Evolutionary conservation across 345 rosid species (phyloP).

Genomic region (Carallia brachiata): DNA sequence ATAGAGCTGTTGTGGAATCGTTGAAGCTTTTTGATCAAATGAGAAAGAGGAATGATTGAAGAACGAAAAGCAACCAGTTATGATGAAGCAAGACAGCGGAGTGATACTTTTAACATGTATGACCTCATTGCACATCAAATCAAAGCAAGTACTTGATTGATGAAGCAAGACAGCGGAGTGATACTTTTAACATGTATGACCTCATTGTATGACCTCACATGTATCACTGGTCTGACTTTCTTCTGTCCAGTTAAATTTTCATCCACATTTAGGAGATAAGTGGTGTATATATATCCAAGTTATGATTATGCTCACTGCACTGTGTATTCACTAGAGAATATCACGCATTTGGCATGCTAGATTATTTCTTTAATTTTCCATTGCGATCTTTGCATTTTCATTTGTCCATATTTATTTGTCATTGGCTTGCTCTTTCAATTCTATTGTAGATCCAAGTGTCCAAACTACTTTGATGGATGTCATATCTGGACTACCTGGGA

Average conservation of each 20-base stretch:
- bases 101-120: slow-evolving; percentile 85
- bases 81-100: slow-evolving; percentile 99
- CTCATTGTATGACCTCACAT: slow-evolving; percentile 51
- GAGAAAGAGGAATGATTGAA: slow-evolving; percentile 67
- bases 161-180: slow-evolving; percentile 99
- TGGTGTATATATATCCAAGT: slow-evolving; percentile 88
- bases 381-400: neutral
- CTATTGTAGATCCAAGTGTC: too few relatives aligned
- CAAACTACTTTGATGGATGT: too few relatives aligned
- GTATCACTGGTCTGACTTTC: slow-evolving; percentile 10
- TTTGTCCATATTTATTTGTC: neutral
- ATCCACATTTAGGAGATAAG: slow-evolving; percentile 95
- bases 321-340: slow-evolving; percentile 93
- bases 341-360: slow-evolving; percentile 77
- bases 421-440: neutral
- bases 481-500: too few relatives aligned
- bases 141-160: slow-evolving; percentile 57
- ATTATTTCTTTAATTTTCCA: neutral
- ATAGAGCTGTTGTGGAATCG: slow-evolving; percentile 77
- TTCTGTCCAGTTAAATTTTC: slow-evolving; percentile 64
- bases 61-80: slow-evolving; percentile 86
- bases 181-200: slow-evolving; percentile 87
- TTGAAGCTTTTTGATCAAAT: slow-evolving; percentile 85
- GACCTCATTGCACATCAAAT: slow-evolving; percentile 95
- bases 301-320: slow-evolving; percentile 91